Evolutionary conservation across 129 eudicot genomes (phyloP).

Genomic region (Lactuca sativa): DNA sequence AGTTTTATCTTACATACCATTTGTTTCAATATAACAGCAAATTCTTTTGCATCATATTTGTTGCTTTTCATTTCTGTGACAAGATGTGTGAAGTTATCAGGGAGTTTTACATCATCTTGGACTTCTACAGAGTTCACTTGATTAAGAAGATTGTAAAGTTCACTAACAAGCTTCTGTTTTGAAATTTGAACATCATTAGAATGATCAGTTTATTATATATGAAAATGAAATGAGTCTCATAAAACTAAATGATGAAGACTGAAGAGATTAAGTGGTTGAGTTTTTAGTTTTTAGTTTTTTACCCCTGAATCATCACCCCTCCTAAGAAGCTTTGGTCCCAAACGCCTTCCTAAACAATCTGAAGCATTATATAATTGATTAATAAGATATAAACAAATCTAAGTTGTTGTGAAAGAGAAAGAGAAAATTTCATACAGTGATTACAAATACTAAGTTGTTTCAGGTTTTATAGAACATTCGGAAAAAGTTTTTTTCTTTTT

Average conservation of each 20-base stretch:
- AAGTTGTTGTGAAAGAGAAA: background rate
- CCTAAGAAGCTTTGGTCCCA: slow-evolving; percentile 93
- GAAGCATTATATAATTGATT: slow-evolving; percentile 24
- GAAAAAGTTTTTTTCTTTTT: background rate
- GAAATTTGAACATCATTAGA: slow-evolving; percentile 26
- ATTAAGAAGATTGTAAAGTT: slow-evolving; percentile 69
- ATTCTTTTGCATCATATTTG: slow-evolving; percentile 71
- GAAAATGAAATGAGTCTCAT: background rate
- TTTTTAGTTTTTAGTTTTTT: slow-evolving; percentile 13
- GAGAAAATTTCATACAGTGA: background rate
- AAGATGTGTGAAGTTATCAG: slow-evolving; percentile 76
- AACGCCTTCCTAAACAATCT: slow-evolving; percentile 99
- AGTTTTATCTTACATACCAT: slow-evolving; percentile 54
- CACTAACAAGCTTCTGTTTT: slow-evolving; percentile 79
- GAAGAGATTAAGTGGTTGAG: background rate
- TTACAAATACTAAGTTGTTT: background rate
- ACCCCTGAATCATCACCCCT: slow-evolving; percentile 92
- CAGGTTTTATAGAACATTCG: background rate
- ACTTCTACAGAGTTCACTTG: slow-evolving; percentile 81
- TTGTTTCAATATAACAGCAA: slow-evolving; percentile 81
- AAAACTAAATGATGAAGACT: slow-evolving; percentile 5
- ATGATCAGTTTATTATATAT: slow-evolving; percentile 4
- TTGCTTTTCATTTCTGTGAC: slow-evolving; percentile 81
- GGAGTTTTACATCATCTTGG: slow-evolving; percentile 74
- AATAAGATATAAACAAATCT: background rate